phyloP scores from a whole-genome alignment of 805 yeast species.

The Pichia cabralensis region DNA sequence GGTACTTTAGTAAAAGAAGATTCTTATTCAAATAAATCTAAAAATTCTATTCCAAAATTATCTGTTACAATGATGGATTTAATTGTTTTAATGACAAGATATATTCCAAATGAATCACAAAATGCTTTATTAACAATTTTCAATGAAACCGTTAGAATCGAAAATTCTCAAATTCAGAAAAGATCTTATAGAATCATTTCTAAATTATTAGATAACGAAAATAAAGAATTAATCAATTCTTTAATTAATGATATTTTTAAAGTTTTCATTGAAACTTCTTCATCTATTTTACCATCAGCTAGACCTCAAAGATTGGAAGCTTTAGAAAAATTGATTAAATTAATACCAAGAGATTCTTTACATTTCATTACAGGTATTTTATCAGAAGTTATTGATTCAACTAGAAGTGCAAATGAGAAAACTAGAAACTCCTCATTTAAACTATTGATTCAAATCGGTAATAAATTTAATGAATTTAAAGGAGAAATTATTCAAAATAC shows the following conservation, averaged over 20 bases:
- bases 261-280: slow-evolving; percentile 48
- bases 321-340: slow-evolving; percentile 46
- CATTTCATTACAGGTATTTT: slow-evolving; percentile 72
- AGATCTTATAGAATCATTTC: slow-evolving; percentile 76
- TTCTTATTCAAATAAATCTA: slow-evolving; percentile 23
- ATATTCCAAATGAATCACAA: slow-evolving; percentile 62
- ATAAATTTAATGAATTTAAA: slow-evolving; percentile 45
- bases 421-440: slow-evolving; percentile 75
- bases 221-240: slow-evolving; percentile 40
- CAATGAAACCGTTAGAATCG: slow-evolving; percentile 48
- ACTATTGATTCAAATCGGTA: slow-evolving; percentile 70
- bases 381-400: slow-evolving; percentile 82
- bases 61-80: slow-evolving; percentile 88
- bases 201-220: slow-evolving; percentile 57
- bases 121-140: slow-evolving; percentile 72
- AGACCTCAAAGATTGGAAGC: slow-evolving; percentile 73
- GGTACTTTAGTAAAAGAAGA: slow-evolving; percentile 23
- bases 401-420: slow-evolving; percentile 89
- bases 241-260: slow-evolving; percentile 51
- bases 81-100: slow-evolving; percentile 77
- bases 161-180: slow-evolving; percentile 70
- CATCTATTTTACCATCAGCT: slow-evolving; percentile 57
- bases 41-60: slow-evolving; percentile 36
- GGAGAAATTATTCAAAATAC: slow-evolving; percentile 62
- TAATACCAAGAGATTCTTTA: slow-evolving; percentile 55